Base-by-base conservation (phyloP, 2,329 filamentous ascomycete species). In the Colletotrichum sojae region DNA sequence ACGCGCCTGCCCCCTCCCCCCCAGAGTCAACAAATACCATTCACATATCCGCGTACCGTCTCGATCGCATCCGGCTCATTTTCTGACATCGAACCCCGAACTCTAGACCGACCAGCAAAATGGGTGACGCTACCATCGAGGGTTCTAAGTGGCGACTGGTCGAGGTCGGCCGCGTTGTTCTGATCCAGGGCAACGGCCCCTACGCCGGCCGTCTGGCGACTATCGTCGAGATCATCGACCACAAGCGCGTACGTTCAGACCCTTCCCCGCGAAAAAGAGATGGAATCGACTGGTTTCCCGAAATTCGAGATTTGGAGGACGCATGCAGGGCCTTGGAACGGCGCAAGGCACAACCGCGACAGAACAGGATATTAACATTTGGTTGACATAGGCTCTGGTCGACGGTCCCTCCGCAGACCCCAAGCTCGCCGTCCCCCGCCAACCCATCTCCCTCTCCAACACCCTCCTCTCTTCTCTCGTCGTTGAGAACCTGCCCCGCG, bases 211-310 rank as follows among this genome's bases (percentile, higher is more conserved):
- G 93, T 83, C 90, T 98, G 79, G 97, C 95, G 80, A 88, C 91
- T 80, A 95, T 99, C 81, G 94, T 97, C 86, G 95, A 99, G 91
- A 98, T 99, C 86, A 96, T 99, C 88, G 96, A 99, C 88, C 95
- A 99, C 92, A 98, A 97, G 91, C 94, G 96, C 87, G 96, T 99
- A 97, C 83, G 96, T 94, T 82, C 64, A 55, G 62, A 36, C 31
- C 31, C 31, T 55, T 57, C 62, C 72, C 59, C 57, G 53, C 31
- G 10, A 31, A 12, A 20, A 49, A n/a, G 46, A 22, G 12, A 43
- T 8, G 10, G 8, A 36, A 9, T 36, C 61, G 61, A 63, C 39
- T 49, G 20, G 18, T 27, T 49, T 15, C n/a, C 4, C 40, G 13
- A n/a, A 43, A 15, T 43, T 43, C 40, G 40, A 43, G 40, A 43